These are phyloP conservation scores for Tothia fuscella DNA, from an alignment of 2,329 filamentous ascomycete species.

Conservation along the genomic window DNA sequence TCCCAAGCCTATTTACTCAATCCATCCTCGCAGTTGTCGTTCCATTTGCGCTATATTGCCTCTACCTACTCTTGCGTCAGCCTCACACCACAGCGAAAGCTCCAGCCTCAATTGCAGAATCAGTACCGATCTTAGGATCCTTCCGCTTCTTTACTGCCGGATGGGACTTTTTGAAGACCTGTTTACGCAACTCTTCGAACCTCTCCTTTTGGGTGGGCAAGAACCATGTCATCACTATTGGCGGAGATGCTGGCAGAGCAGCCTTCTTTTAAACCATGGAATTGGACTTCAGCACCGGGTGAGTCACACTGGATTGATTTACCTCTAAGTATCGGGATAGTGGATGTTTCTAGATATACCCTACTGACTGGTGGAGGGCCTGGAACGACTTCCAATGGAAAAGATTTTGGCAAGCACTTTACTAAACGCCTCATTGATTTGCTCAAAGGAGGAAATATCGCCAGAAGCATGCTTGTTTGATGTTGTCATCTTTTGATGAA, in stretches of 20 bases:
- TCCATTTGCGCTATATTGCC: neutral
- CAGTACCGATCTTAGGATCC: neutral
- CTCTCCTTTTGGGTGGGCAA: conserved; percentile 39
- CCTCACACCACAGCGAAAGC: neutral
- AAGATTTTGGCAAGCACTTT: conserved; percentile 17
- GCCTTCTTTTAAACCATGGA: conserved; percentile 35
- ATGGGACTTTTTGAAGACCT: conserved; percentile 21
- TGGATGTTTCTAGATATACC: conserved; percentile 16
- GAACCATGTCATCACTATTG: conserved; percentile 33
- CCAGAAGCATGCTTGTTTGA: too few species aligned
- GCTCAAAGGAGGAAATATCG: conserved; percentile 18
- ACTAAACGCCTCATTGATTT: conserved; percentile 16
- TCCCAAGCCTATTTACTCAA: too few species aligned
- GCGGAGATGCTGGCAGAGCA: conserved; percentile 30
- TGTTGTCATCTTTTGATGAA: too few species aligned
- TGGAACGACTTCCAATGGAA: conserved; percentile 12
- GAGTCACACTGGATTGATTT: conserved; percentile 27
- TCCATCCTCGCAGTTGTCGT: neutral
- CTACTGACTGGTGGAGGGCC: conserved; percentile 19
- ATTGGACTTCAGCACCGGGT: conserved; percentile 33
- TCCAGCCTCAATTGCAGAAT: neutral
- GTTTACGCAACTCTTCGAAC: conserved; percentile 27
- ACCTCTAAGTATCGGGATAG: neutral
- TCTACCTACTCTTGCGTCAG: neutral
- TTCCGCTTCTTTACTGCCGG: conserved; percentile 3